Conservation (phyloP, 345 rosid species). For the Hibiscus trionum region DNA sequence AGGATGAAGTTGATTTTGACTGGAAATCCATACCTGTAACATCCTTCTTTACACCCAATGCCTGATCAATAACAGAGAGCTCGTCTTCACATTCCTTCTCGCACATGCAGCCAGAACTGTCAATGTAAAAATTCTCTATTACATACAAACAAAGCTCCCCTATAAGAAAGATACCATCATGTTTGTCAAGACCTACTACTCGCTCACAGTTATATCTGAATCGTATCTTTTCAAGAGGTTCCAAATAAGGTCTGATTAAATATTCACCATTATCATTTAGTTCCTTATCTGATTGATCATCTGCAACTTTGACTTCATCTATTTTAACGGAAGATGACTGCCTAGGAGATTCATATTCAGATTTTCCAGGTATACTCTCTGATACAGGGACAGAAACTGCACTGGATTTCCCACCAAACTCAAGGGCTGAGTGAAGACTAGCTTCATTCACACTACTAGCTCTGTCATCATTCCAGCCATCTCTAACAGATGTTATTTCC, state of each 20-base stretch:
- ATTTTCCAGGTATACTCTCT: slow-evolving; percentile 60
- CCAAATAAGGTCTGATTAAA: slow-evolving; percentile 90
- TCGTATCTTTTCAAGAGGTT: slow-evolving; percentile 83
- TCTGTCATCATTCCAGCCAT: slow-evolving; percentile 85
- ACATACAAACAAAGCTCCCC: slow-evolving; percentile 86
- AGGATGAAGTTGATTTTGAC: slow-evolving; percentile 79
- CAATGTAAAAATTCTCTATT: slow-evolving; percentile 88
- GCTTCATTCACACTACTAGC: slow-evolving; percentile 85
- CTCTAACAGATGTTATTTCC: slow-evolving; percentile 48
- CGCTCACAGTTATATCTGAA: slow-evolving; percentile 93
- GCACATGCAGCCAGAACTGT: slow-evolving; percentile 71
- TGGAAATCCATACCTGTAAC: slow-evolving; percentile 62
- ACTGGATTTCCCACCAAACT: slow-evolving; percentile 81
- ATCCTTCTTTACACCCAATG: slow-evolving; percentile 95
- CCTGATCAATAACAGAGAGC: slow-evolving; percentile 97
- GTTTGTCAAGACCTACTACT: slow-evolving; percentile 95
- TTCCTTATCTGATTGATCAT: slow-evolving; percentile 80
- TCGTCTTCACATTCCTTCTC: slow-evolving; percentile 95
- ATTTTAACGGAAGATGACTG: slow-evolving; percentile 57
- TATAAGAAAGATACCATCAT: slow-evolving; percentile 87
- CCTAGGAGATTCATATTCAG: slow-evolving; percentile 72
- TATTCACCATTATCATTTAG: slow-evolving; percentile 91
- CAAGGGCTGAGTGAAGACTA: slow-evolving; percentile 96
- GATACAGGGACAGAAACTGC: slow-evolving; percentile 59
- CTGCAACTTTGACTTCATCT: slow-evolving; percentile 50